Percentiles rank a stretch among this genome's conserved stretches.
These are phyloP conservation scores for Alternaria metachromatica DNA, from an alignment of 2,329 filamentous ascomycete species.

Conservation along the genomic window DNA sequence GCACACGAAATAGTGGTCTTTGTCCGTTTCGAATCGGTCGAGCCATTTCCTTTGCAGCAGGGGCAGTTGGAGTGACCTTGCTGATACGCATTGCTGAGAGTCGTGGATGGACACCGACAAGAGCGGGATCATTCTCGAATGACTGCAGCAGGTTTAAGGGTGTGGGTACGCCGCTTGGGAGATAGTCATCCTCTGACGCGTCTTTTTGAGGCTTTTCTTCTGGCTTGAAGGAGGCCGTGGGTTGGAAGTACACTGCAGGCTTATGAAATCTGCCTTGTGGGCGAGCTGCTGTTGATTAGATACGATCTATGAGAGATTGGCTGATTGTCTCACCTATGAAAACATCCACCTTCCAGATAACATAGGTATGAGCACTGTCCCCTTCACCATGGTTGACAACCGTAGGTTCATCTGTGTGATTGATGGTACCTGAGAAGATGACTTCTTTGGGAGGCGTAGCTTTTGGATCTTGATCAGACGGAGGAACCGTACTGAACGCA, in stretches of 20 bases:
- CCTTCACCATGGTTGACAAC: constrained; percentile 38
- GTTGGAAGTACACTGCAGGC: constrained; percentile 69
- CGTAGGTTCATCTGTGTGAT: constrained; percentile 39
- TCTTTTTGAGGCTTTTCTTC: constrained; percentile 53
- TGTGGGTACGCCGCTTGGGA: constrained; percentile 71
- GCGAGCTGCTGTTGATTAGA: constrained; percentile 36
- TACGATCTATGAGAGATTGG: background rate
- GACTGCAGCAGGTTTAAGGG: constrained; percentile 80
- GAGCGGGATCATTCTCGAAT: constrained; percentile 69
- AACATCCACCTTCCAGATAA: constrained; percentile 49
- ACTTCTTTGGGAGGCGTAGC: constrained; percentile 56
- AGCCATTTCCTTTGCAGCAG: constrained; percentile 64
- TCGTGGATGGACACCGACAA: constrained; percentile 67
- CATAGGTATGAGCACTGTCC: constrained; percentile 37
- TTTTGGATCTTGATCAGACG: constrained; percentile 48
- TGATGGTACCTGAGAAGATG: constrained; percentile 60
- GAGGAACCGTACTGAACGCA: constrained; percentile 60
- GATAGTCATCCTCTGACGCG: constrained; percentile 64
- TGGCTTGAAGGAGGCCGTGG: constrained; percentile 63
- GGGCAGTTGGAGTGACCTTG: constrained; percentile 72
- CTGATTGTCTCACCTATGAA: constrained; percentile 39
- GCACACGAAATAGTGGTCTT: constrained; percentile 67
- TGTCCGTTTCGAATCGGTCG: constrained; percentile 70
- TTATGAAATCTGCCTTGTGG: constrained; percentile 68
- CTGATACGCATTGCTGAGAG: constrained; percentile 78